Conservation (phyloP, 345 rosid genomes). For the Toxicodendron radicans region DNA sequence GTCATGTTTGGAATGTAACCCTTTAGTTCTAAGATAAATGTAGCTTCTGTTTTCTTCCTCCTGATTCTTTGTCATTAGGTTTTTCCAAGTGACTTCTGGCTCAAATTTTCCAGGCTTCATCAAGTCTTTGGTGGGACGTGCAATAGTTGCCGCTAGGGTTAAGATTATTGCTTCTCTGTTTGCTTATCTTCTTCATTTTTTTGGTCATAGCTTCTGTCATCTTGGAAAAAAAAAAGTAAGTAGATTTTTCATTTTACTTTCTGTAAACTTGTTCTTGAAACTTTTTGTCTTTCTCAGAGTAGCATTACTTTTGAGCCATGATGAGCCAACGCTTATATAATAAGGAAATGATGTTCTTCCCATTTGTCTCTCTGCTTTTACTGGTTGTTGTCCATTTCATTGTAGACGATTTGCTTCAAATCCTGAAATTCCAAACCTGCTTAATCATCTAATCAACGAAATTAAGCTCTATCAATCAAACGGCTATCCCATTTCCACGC, state of each 20-base stretch:
- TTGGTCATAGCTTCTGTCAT: not conserved
- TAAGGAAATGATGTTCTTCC: not conserved
- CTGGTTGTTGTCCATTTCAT: not conserved
- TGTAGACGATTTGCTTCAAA: not conserved
- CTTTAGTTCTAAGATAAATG: slow-evolving; percentile 25
- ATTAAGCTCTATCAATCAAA: not conserved
- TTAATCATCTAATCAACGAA: not conserved
- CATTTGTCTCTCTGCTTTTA: not conserved
- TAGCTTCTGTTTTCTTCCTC: slow-evolving; percentile 3
- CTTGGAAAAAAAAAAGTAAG: not conserved
- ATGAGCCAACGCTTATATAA: not conserved
- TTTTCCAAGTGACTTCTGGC: slow-evolving; percentile 21
- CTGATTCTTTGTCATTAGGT: slow-evolving; percentile 29
- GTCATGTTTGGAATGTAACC: slow-evolving; percentile 35
- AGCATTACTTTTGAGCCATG: not conserved
- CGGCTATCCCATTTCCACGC: not conserved
- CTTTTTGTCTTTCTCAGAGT: not conserved
- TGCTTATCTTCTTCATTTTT: not conserved
- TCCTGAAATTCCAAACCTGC: not conserved
- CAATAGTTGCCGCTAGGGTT: not conserved
- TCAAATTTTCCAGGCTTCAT: slow-evolving; percentile 5
- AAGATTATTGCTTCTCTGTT: not conserved
- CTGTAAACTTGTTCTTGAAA: not conserved
- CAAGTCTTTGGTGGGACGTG: slow-evolving; percentile 9
- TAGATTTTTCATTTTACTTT: not conserved